These are phyloP conservation scores for Chlorella sp. DNA, from an alignment of 139 green algal species.

Conservation along the genomic window DNA sequence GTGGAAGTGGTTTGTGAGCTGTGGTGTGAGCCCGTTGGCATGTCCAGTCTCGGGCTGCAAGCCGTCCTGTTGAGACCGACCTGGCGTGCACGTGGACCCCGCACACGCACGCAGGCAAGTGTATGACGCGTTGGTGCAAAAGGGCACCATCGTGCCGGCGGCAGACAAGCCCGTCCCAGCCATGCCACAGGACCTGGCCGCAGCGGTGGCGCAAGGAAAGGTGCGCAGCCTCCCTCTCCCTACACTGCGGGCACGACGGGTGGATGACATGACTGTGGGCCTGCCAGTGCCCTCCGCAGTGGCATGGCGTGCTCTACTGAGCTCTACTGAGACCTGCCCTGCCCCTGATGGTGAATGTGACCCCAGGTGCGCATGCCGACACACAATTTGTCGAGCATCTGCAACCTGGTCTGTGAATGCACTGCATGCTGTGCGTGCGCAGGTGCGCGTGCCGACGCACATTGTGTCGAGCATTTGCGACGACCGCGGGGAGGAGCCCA, in stretches of 20 bases:
- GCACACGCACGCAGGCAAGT: constrained; percentile 15
- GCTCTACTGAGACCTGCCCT: background rate
- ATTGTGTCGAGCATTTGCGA: constrained; percentile 91
- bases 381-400: no score
- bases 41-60: background rate
- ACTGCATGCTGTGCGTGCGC: constrained; percentile 5
- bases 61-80: no score
- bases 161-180: constrained; percentile 49
- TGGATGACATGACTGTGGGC: no score
- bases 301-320: background rate
- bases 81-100: background rate
- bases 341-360: no score
- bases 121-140: constrained; percentile 46
- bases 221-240: no score
- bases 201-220: constrained; percentile 75
- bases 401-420: no score
- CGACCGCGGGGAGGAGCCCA: constrained; percentile 81
- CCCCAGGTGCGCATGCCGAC: background rate
- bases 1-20: background rate
- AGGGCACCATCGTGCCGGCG: constrained; percentile 52
- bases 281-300: no score
- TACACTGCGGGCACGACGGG: no score
- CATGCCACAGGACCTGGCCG: constrained; percentile 71
- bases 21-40: background rate
- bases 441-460: constrained; percentile 86